Conservation (phyloP, 2,329 filamentous ascomycete genomes). For the Venturia oleaginea region DNA sequence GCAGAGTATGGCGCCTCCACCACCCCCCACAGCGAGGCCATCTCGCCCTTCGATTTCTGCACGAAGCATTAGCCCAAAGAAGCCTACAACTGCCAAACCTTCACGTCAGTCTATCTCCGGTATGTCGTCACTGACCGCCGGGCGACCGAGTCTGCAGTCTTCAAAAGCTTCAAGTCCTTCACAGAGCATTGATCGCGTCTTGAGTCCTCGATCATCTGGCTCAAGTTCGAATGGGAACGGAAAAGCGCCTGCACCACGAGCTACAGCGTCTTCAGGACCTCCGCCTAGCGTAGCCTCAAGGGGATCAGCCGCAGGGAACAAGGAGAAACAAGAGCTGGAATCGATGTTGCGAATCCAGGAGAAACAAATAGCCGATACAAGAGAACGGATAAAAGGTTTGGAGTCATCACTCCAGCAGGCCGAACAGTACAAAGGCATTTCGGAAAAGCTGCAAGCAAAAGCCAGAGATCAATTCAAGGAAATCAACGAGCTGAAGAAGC, state of each 20-base stretch:
- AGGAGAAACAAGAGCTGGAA: slow-evolving; percentile 78
- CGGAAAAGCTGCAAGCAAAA: slow-evolving; percentile 84
- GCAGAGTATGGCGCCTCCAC: slow-evolving; percentile 9
- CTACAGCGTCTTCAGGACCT: slow-evolving; percentile 16
- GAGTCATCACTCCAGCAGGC: slow-evolving; percentile 68
- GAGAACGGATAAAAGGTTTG: slow-evolving; percentile 71
- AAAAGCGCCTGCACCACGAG: slow-evolving; percentile 20
- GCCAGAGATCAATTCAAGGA: slow-evolving; percentile 80
- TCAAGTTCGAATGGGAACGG: slow-evolving; percentile 16
- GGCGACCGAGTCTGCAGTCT: not conserved
- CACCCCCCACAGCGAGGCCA: slow-evolving; percentile 21
- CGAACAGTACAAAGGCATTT: slow-evolving; percentile 72
- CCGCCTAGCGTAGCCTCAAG: slow-evolving; percentile 4
- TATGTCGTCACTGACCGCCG: not conserved
- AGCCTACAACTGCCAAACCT: slow-evolving; percentile 9
- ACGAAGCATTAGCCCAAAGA: slow-evolving; percentile 12
- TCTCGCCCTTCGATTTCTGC: slow-evolving; percentile 31
- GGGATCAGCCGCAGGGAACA: slow-evolving; percentile 20
- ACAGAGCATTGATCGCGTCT: slow-evolving; percentile 10
- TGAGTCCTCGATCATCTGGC: slow-evolving; percentile 11
- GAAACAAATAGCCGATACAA: slow-evolving; percentile 75
- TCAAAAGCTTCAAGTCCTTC: not conserved
- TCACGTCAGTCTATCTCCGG: slow-evolving; percentile 3
- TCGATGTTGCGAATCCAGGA: slow-evolving; percentile 81
- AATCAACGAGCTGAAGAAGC: slow-evolving; percentile 63